phyloP scores from a whole-genome alignment of 164 flowering plant species.

The Amborella trichopoda region DNA sequence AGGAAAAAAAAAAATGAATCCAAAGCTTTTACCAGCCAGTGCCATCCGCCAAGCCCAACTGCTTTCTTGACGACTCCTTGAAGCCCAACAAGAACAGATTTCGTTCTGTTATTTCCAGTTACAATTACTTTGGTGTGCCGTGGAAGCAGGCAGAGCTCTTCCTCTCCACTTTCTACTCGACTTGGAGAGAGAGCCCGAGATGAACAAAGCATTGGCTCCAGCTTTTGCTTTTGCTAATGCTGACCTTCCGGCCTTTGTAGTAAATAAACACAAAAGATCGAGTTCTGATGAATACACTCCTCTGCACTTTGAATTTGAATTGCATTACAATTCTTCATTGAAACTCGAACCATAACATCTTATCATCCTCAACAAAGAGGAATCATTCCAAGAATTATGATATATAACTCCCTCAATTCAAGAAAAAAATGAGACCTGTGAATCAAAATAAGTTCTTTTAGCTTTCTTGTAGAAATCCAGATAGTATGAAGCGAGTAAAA shows the following conservation, averaged over 20 bases:
- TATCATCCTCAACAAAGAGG: too few relatives aligned
- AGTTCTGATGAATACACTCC: too few relatives aligned
- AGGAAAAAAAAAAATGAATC: slow-evolving; percentile 1
- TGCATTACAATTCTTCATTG: too few relatives aligned
- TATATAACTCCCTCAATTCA: too few relatives aligned
- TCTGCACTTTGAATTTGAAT: too few relatives aligned
- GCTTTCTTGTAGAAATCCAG: too few relatives aligned
- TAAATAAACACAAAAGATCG: background rate
- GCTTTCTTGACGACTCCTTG: slow-evolving; percentile 99
- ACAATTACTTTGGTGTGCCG: slow-evolving; percentile 92
- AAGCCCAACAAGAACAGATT: slow-evolving; percentile 84
- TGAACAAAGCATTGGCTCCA: slow-evolving; percentile 55
- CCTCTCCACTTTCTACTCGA: slow-evolving; percentile 82
- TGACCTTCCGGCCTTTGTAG: slow-evolving; percentile 1
- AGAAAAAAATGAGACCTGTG: too few relatives aligned
- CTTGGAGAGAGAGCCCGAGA: slow-evolving; percentile 52
- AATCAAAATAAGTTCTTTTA: too few relatives aligned
- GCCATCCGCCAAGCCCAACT: slow-evolving; percentile 99
- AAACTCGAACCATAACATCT: too few relatives aligned
- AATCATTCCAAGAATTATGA: too few relatives aligned
- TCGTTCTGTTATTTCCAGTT: slow-evolving; percentile 90
- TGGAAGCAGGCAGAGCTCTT: slow-evolving; percentile 85
- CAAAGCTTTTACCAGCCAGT: slow-evolving; percentile 72
- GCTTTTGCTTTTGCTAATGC: slow-evolving; percentile 23
- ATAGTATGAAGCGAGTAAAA: too few relatives aligned